Percentiles rank a stretch among this genome's conserved stretches.
Evolutionary conservation across 2,329 filamentous ascomycete genomes (phyloP).

Genomic region (Rhynchosporium graminicola): DNA sequence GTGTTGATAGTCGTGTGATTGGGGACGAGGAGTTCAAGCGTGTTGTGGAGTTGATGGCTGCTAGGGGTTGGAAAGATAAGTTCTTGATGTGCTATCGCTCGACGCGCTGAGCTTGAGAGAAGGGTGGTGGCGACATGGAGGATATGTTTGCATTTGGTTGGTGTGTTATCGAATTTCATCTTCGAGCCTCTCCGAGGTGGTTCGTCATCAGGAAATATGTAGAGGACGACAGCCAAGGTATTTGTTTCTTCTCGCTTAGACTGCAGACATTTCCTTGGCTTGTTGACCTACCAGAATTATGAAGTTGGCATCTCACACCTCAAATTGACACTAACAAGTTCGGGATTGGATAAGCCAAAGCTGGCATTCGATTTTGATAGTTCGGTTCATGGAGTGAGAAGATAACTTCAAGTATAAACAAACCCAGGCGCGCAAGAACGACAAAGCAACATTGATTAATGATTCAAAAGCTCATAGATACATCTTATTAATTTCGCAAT

Average conservation of each 20-base stretch:
- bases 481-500: not conserved
- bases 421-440: not conserved
- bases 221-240: too few relatives aligned
- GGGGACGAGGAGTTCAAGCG: not conserved
- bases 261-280: too few relatives aligned
- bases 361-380: not conserved
- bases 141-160: not conserved
- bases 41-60: slow-evolving; percentile 1
- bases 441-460: not conserved
- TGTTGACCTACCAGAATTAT: too few relatives aligned
- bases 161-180: not conserved
- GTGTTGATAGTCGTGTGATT: not conserved
- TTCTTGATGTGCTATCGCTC: not conserved
- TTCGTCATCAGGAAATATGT: not conserved
- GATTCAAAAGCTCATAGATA: too few relatives aligned
- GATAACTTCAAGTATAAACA: too few relatives aligned
- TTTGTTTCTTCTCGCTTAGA: too few relatives aligned
- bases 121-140: not conserved
- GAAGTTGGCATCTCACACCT: too few relatives aligned
- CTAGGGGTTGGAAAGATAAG: not conserved
- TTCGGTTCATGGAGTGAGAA: too few relatives aligned
- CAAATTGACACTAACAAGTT: not conserved
- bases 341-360: not conserved
- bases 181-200: not conserved
- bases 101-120: not conserved